These are phyloP conservation scores for Didymella pomorum DNA, from an alignment of 2,329 filamentous ascomycete species.

Conservation along the genomic window DNA sequence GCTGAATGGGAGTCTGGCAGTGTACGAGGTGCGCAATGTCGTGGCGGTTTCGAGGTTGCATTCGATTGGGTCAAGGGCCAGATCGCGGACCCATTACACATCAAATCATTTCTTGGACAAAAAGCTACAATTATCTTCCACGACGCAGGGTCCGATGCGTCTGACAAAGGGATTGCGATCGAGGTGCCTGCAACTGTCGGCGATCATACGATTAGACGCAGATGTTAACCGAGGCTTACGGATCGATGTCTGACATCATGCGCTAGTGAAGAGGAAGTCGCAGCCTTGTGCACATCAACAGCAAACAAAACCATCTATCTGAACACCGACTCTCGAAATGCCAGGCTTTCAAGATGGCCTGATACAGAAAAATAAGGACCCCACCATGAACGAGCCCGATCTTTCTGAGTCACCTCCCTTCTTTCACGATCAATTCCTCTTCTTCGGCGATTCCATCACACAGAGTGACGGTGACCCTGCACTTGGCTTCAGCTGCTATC, in stretches of 20 bases:
- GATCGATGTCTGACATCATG: neutral
- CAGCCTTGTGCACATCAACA: neutral
- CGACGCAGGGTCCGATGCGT: constrained; percentile 6
- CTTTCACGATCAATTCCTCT: neutral
- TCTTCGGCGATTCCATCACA: neutral
- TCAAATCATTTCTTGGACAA: constrained; percentile 13
- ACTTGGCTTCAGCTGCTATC: constrained; percentile 16
- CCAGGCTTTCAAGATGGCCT: neutral
- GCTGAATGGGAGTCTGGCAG: constrained; percentile 13
- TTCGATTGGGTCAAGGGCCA: constrained; percentile 17
- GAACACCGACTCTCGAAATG: neutral
- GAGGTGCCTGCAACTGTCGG: constrained; percentile 10
- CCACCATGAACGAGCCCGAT: neutral
- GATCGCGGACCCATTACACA: constrained; percentile 5
- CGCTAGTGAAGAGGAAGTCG: neutral
- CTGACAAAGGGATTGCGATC: constrained; percentile 2
- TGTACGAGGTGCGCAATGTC: constrained; percentile 13
- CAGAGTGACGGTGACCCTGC: constrained; percentile 16
- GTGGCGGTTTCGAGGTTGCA: constrained; percentile 20
- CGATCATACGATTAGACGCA: constrained; percentile 1
- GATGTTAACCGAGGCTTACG: constrained; percentile 1
- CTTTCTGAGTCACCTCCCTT: neutral
- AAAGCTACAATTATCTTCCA: constrained; percentile 9
- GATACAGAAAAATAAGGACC: neutral
- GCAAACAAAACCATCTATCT: neutral